Base-by-base conservation (phyloP, 805 yeast genomes). In the Candida maris region DNA sequence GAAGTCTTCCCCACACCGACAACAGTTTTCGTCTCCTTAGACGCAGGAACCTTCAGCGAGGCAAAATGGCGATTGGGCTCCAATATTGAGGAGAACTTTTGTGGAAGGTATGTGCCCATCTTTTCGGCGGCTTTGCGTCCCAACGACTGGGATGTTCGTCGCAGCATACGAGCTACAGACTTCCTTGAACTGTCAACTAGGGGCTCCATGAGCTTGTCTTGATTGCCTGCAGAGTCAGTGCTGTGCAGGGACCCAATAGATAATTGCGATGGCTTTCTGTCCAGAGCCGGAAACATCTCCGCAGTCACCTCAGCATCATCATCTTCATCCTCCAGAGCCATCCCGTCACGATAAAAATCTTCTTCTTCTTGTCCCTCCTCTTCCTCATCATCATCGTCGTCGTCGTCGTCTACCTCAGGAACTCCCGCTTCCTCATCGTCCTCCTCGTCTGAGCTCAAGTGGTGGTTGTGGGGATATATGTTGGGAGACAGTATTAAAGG, bases 11-110 rank as follows among this genome's bases (percentile, higher is more conserved):
- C 68, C 43, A 80, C 71, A 3, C 77, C 75, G 5, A 70, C 73
- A 16, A 70, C 71, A 10, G 73, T 67, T 39, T 67, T 66, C 1
- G 66, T 65, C 6, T 71, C 75, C 19, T 57, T 58, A 1, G 67
- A 59, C 0, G 71, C 64, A 1, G 74, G 61, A 38, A 71, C 70
- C 40, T 67, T 65, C 27, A 65, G 67, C 20, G 87, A 86, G 0
- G 97, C 97, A 71, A 93, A 93, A 57, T 91, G 97, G 41, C 98
- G 71, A 14, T 85, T 79, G 6, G 97, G 95, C 55, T 91, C 97
- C 51, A 91, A 66, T 41, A 91, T 81, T 0, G 95, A 86, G 2
- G 91, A 78, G 38, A 91, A 81, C 37, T 85, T 77, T 9, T 84
- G 79, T 2, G 97, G 96, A 19, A 89, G 68, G 43, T 82, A 83